Percentiles rank a stretch among this genome's conserved stretches.
Evolutionary conservation across 1,284 basidiomycete genomes (phyloP).

Genomic region (Boletus smithii): DNA sequence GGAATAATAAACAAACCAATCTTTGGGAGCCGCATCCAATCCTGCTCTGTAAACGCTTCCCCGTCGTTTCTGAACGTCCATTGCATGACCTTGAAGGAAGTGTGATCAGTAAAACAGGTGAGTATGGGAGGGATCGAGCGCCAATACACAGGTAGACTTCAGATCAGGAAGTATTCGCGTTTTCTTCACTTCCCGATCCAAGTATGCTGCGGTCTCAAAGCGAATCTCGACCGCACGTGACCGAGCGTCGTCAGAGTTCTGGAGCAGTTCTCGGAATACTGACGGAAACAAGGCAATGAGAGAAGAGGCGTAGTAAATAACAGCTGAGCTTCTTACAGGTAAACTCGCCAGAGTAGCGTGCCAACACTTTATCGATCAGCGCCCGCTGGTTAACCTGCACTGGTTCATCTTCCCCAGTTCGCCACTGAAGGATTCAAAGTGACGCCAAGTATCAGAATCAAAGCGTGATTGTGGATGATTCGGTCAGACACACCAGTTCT

Average conservation of each 20-base stretch:
- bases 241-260: constrained; percentile 92
- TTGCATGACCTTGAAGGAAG: constrained; percentile 6
- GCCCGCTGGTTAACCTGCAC: constrained; percentile 20
- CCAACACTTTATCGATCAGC: constrained; percentile 87
- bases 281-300: constrained; percentile 10
- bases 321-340: constrained; percentile 37
- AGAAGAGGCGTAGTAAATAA: background rate
- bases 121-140: background rate
- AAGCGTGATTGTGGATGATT: background rate
- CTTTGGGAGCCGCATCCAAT: constrained; percentile 85
- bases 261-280: constrained; percentile 86
- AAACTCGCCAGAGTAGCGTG: constrained; percentile 81
- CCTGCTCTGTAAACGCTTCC: constrained; percentile 70
- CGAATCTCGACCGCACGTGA: constrained; percentile 76
- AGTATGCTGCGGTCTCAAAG: constrained; percentile 50
- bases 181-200: background rate
- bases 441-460: background rate
- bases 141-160: background rate
- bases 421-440: background rate
- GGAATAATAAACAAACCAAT: constrained; percentile 47
- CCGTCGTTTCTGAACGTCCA: constrained; percentile 89
- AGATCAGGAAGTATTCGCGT: constrained; percentile 1
- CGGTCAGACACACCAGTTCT: background rate
- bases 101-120: background rate
- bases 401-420: background rate